Evolutionary conservation across 2,329 filamentous ascomycete genomes (phyloP).

Genomic region (Trichoderma breve): DNA sequence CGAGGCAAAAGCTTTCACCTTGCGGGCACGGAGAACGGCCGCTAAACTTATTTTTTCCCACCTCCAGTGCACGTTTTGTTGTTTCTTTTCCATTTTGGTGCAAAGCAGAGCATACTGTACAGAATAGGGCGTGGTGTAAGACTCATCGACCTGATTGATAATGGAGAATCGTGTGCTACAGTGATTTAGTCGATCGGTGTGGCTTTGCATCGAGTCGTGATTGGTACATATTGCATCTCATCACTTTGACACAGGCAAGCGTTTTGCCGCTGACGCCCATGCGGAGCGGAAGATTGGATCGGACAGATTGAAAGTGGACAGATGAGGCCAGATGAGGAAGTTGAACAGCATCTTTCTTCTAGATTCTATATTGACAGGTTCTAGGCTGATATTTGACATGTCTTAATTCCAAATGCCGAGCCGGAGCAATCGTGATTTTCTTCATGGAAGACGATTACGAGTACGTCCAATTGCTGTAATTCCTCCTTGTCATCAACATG

Average conservation of each 20-base stretch:
- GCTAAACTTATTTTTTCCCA: conserved; percentile 4
- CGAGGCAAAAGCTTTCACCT: conserved; percentile 19
- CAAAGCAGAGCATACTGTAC: neutral
- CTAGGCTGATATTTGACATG: neutral
- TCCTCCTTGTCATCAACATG: neutral
- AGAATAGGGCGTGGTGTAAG: neutral
- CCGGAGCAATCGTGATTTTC: neutral
- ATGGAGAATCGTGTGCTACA: neutral
- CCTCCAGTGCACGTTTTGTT: neutral
- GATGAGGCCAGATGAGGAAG: conserved; percentile 1
- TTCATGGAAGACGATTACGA: neutral
- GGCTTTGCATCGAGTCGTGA: neutral
- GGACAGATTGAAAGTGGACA: neutral
- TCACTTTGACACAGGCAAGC: no score
- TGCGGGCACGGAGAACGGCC: neutral
- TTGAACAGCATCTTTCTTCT: neutral
- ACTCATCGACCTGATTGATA: neutral
- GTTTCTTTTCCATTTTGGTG: neutral
- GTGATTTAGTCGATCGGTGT: neutral
- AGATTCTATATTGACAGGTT: neutral
- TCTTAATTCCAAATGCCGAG: neutral
- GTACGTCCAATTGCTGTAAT: neutral
- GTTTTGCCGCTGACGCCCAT: neutral
- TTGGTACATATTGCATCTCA: neutral
- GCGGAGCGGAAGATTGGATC: neutral